Conservation (phyloP, 2,329 filamentous ascomycete genomes). For the Penicillium sp. region DNA sequence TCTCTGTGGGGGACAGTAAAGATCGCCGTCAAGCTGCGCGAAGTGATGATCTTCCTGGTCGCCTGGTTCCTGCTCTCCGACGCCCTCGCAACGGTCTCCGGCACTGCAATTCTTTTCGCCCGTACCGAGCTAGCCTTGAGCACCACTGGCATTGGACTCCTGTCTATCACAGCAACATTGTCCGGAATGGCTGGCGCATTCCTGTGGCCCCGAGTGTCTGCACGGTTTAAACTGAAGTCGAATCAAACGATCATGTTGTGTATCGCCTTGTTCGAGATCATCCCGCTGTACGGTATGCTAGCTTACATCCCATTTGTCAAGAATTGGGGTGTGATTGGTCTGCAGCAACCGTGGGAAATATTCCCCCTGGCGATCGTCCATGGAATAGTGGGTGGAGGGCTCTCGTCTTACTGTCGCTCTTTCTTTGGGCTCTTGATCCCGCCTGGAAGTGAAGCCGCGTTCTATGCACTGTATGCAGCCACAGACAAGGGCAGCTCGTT, state of each 20-base stretch:
- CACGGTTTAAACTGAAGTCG: conserved; percentile 67
- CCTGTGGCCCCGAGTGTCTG: conserved; percentile 77
- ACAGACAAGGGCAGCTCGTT: conserved; percentile 92
- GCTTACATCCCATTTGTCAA: conserved; percentile 80
- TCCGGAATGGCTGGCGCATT: conserved; percentile 83
- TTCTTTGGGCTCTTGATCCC: conserved; percentile 88
- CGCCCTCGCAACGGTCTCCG: conserved; percentile 86
- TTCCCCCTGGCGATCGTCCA: conserved; percentile 85
- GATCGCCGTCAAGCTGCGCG: conserved; percentile 70
- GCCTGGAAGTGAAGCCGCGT: conserved; percentile 85
- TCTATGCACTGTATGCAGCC: conserved; percentile 91
- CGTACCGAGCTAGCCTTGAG: conserved; percentile 87
- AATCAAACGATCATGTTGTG: conserved; percentile 88
- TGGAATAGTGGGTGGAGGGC: conserved; percentile 82
- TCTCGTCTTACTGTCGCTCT: conserved; percentile 84
- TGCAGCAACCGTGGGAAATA: conserved; percentile 92
- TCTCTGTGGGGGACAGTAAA: conserved; percentile 77
- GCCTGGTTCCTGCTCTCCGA: conserved; percentile 93
- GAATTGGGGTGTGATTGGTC: conserved; percentile 72
- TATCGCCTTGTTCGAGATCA: conserved; percentile 84
- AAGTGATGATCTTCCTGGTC: conserved; percentile 78
- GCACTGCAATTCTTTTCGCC: conserved; percentile 88
- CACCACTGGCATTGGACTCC: conserved; percentile 78
- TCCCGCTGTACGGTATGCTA: conserved; percentile 83
- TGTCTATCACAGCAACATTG: conserved; percentile 84